These are phyloP conservation scores for Chenopodium album DNA, from an alignment of 148 eudicot species.

Conservation along the genomic window DNA sequence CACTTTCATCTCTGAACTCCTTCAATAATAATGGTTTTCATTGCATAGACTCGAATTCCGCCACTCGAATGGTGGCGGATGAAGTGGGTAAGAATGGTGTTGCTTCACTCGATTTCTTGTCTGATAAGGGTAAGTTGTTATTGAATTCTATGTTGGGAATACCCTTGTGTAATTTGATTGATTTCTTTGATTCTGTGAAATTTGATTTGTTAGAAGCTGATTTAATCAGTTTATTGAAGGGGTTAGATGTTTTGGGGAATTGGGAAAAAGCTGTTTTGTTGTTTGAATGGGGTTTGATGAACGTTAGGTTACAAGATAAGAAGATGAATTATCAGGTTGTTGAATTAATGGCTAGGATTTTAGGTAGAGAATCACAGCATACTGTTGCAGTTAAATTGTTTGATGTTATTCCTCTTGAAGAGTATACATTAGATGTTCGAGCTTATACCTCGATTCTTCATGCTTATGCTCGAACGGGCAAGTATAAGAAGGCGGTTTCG, in stretches of 20 bases:
- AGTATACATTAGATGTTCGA: constrained; percentile 59
- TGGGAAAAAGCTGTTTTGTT: constrained; percentile 61
- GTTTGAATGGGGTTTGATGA: constrained; percentile 74
- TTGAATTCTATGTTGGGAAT: constrained; percentile 47
- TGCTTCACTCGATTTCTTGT: constrained; percentile 48
- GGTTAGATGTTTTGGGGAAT: constrained; percentile 60
- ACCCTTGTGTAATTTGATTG: constrained; percentile 43
- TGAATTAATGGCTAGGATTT: constrained; percentile 69
- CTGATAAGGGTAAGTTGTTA: constrained; percentile 56
- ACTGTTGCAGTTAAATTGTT: constrained; percentile 60
- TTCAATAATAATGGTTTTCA: constrained; percentile 23
- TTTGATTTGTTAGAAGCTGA: constrained; percentile 51
- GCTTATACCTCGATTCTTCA: constrained; percentile 70
- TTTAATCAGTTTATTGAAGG: constrained; percentile 60
- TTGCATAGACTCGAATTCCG: constrained; percentile 19
- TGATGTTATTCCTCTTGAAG: constrained; percentile 61
- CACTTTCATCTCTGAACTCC: constrained; percentile 30
- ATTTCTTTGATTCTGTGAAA: constrained; percentile 47
- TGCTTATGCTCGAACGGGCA: constrained; percentile 67
- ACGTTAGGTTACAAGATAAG: constrained; percentile 28
- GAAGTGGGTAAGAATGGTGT: constrained; percentile 29
- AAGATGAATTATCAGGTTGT: constrained; percentile 51
- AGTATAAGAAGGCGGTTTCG: constrained; percentile 57
- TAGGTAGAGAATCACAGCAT: constrained; percentile 79
- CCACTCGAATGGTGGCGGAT: not conserved